Base-by-base conservation (phyloP, 805 yeast species). In the Scheffersomyces amazonensis region DNA sequence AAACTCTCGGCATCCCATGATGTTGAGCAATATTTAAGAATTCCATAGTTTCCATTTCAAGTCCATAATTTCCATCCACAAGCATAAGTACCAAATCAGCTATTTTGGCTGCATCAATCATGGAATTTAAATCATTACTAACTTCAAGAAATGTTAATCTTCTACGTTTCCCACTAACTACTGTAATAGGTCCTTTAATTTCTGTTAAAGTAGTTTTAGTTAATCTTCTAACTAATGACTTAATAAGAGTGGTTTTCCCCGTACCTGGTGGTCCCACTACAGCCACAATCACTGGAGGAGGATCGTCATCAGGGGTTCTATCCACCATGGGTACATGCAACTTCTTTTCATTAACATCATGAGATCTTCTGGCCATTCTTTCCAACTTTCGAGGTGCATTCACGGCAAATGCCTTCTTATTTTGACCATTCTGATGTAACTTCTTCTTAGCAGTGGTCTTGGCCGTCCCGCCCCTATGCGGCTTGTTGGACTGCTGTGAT, bases 1-100 rank as follows among this genome's bases (percentile, higher is more conserved):
- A 71, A 15, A 93, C 95, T 51, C 96, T 78, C 30, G 99, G 99
- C 90, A 93, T 93, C 63, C 99, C 99, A 62, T 93, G 99, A 56
- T 91, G 97, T 52, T 93, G 96, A 3, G 96, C 95, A 48, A 93
- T 78, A 55, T 93, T 95, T 46, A 93, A 72, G 56, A 93, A 93
- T 64, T 93, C 99, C 98, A 93, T 95, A 7, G 99, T 93, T 64
- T 93, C 99, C 99, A 93, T 93, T 69, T 93, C 99, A 42, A 93
- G 80, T 6, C 99, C 99, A 59, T 88, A 93, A 60, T 93, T 93
- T 42, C 99, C 98, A 68, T 93, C 99, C 42, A 93, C 80, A 75
- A 93, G 66, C 43, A 93, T 60, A 34, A 93, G 71, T 8, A 95
- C 96, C 44, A 93, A 71, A 62, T 93, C 99, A 0, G 98, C 96